These are phyloP conservation scores for Eucalyptus lansdowneana DNA, from an alignment of 345 rosid genomes.

Conservation along the genomic window DNA sequence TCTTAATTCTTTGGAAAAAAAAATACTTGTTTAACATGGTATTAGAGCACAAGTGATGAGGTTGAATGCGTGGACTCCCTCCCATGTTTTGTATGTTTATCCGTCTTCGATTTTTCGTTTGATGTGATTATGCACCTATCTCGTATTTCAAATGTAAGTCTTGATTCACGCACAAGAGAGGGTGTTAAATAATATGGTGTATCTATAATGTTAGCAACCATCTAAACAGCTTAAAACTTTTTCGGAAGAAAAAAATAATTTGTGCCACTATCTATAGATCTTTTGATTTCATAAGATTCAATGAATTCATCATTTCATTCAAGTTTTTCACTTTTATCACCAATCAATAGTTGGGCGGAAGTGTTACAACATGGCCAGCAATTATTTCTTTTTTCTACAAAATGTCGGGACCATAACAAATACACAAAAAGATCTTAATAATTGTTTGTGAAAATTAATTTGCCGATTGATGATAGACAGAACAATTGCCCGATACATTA, in stretches of 20 bases:
- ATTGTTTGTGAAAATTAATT: neutral
- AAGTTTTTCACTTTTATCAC: neutral
- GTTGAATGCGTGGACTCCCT: neutral
- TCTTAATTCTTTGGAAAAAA: neutral
- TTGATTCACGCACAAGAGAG: neutral
- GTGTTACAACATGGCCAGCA: neutral
- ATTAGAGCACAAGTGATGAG: no score
- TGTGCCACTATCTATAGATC: neutral
- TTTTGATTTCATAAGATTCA: neutral
- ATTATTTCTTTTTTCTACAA: neutral
- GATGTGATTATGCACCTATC: neutral
- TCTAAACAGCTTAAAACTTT: neutral
- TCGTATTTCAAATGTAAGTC: neutral
- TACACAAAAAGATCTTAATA: neutral
- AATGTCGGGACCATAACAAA: neutral
- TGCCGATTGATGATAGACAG: rapidly evolving
- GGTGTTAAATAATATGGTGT: neutral
- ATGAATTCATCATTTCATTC: neutral
- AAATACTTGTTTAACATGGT: no score
- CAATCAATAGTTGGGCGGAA: neutral
- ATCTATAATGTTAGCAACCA: neutral
- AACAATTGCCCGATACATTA: neutral
- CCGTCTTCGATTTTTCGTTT: neutral
- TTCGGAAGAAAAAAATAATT: neutral
- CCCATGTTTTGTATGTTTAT: neutral